Evolutionary conservation across 2,329 filamentous ascomycete genomes (phyloP), one percentile per base, ranked within the genome.

Genomic region (Dactylellina leptospora): DNA sequence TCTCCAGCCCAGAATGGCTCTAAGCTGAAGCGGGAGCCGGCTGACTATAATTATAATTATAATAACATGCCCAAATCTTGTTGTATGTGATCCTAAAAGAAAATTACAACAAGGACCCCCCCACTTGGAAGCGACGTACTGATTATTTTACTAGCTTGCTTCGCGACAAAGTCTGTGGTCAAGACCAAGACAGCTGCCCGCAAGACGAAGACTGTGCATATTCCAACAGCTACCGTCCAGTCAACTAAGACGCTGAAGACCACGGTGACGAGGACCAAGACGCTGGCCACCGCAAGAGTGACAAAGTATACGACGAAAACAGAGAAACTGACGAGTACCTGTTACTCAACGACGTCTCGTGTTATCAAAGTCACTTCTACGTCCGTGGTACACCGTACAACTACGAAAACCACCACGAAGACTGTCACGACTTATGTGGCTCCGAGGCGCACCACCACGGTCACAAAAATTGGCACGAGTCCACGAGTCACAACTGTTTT

Each of bases 361-460:
- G 11, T 23, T 13, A 16, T 55, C 9, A 40, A 36, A n/a, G 28
- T 25, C 28, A 55, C 50, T 5, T 38, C 30, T 4, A 55, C 50
- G 1, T 4, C 28, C 16, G 13, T 23, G 2, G 30, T 55, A 5
- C n/a, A 16, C n/a, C 16, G 13, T n/a, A 40, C 36, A 3, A 40
- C 28, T 10, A 55, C 50, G 10, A 55, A 38, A 16, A 55, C 50
- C 13, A 16, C 8, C 5, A 55, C 50, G 8, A 11, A 40, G 8
- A 40, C 50, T 9, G 50, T 55, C 30, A 55, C 28, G 1, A 55
- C 50, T 13, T 55, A 55, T 16, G 30, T 55, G 2, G n/a, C 33
- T 10, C 30, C 13, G 6, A 22, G 16, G 20, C 28, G n/a, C n/a
- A 54, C 50, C 6, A 54, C 50, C 28, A 36, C 30, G 10, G 3